Base-by-base conservation (phyloP, 192 early-diverging fungal genomes). In the Martensiomyces pterosporus region DNA sequence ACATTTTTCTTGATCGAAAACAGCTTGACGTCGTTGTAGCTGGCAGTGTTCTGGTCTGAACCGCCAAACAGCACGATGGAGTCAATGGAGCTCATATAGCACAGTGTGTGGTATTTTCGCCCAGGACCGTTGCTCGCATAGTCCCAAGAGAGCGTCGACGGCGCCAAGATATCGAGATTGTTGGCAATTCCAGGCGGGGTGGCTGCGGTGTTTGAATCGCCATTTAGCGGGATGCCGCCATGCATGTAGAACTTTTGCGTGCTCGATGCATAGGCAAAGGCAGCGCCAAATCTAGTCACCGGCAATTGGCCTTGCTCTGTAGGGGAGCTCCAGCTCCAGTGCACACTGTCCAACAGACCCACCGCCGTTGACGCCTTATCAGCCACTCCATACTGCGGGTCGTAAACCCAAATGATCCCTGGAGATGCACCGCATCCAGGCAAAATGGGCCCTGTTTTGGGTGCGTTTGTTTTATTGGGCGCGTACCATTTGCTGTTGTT, bases 1-100 rank as follows among this genome's bases (percentile, higher is more conserved):
- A n/a, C n/a, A n/a, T n/a, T n/a, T n/a, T n/a, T n/a, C n/a, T n/a
- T n/a, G n/a, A n/a, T n/a, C n/a, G n/a, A n/a, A 32, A 80, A 82
- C 9, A 76, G 55, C 44, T 80, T 66, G 9, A 86, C 56, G 35
- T 65, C 62, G 52, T 78, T 74, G 59, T 65, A 78, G 44, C 78
- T 54, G 3, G 34, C 29, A 25, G 57, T 60, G 40, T 78, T 54
- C 57, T 79, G 52, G 51, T 84, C 55, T 27, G 69, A 55, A 25
- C 86, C 86, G 44, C 86, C 86, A 77, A 86, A 88, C 23, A 80
- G 62, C 5, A 80, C 60, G 33, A 86, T 55, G 21, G 67, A 60
- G 25, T 84, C 75, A 39, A 77, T 79, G 3, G 47, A 76, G 48
- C 63, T 57, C 59, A 79, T 68, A 66, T 68, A 80, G 60, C 64